A percentile compares a stretch with the other conserved stretches of the same genome.
Conservation (phyloP, 139 green algal genomes). For the Chlamydomonas schloesseri region DNA sequence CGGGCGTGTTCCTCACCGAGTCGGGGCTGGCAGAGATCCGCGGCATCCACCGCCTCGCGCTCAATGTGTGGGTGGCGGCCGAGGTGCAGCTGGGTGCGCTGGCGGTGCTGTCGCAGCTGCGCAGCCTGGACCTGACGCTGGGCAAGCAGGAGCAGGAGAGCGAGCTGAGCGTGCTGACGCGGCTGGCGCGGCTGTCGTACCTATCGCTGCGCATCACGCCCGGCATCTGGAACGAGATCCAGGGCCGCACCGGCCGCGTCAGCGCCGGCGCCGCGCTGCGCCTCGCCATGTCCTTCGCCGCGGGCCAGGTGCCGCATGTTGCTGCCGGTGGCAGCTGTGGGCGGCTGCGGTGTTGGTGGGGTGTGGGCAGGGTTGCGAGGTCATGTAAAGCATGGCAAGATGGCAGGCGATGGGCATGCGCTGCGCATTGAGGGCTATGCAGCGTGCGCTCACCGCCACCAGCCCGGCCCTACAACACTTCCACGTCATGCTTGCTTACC, state of each 20-base stretch:
- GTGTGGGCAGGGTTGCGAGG: no score
- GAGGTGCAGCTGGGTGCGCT: conserved; percentile 31
- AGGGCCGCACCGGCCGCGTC: conserved; percentile 33
- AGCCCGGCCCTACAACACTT: no score
- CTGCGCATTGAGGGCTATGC: no score
- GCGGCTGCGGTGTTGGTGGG: no score
- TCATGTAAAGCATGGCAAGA: no score
- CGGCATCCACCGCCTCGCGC: background rate
- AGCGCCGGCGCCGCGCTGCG: conserved; percentile 35
- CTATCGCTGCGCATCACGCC: conserved; percentile 34
- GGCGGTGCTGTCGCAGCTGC: conserved; percentile 26
- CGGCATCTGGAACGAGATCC: conserved; percentile 39
- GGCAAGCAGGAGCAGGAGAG: conserved; percentile 43
- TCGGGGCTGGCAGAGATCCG: background rate
- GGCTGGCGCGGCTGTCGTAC: conserved; percentile 27
- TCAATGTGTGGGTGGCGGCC: conserved; percentile 39
- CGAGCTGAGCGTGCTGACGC: conserved; percentile 22
- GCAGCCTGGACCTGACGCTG: conserved; percentile 36
- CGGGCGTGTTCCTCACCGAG: conserved; percentile 23
- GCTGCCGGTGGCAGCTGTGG: no score
- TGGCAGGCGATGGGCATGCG: no score
- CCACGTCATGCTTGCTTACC: no score
- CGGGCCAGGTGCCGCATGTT: conserved; percentile 19
- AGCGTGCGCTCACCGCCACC: no score
- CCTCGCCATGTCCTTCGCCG: conserved; percentile 41